Base-by-base conservation (phyloP, 2,329 filamentous ascomycete genomes). In the Beauveria bassiana region DNA sequence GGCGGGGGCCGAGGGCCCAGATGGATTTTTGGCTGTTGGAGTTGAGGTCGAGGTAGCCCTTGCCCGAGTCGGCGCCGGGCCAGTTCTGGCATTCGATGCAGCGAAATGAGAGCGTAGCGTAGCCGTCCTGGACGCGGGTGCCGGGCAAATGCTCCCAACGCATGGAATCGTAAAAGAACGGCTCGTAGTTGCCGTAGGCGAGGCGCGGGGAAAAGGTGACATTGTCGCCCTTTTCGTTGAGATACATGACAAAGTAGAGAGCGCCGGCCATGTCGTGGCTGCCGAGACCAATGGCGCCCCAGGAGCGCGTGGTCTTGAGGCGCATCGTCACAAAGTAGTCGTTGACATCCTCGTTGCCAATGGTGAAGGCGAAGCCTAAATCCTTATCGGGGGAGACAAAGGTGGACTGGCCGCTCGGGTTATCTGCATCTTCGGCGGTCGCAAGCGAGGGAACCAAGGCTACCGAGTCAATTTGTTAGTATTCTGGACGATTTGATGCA, bases 131-230 rank as follows among this genome's bases (percentile, higher is more conserved):
- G 51, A 85, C 72, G 20, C 78, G 78, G 0, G 79, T 81, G n/a
- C 77, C 78, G 4, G 73, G 62, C 1, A 85, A 74, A 3, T 79
- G 65, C 20, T 77, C 70, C 64, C 80, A 73, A 8, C 75, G 66
- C 62, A 84, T 71, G 18, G 76, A 72, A 4, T 75, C 69, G 64
- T 75, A 75, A 70, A 77, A 78, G 16, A 71, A 69, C 10, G 84
- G 84, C 68, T 86, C 84, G 65, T 75, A 77, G 65, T 84, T 74
- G 50, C 77, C 79, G 57, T 75, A 72, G 42, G 77, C 74, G 38
- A 81, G 68, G 56, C 84, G 81, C 2, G 83, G 81, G 28, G 81
- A 85, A 61, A 86, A 75, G 28, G 81, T 86, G 61, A 85, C 76
- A 64, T 81, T 81, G 58, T 76, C 70, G 59, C 74, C 76, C 6